Conservation (phyloP, 2,329 filamentous ascomycete species). For the Pseudocercospora cruenta region DNA sequence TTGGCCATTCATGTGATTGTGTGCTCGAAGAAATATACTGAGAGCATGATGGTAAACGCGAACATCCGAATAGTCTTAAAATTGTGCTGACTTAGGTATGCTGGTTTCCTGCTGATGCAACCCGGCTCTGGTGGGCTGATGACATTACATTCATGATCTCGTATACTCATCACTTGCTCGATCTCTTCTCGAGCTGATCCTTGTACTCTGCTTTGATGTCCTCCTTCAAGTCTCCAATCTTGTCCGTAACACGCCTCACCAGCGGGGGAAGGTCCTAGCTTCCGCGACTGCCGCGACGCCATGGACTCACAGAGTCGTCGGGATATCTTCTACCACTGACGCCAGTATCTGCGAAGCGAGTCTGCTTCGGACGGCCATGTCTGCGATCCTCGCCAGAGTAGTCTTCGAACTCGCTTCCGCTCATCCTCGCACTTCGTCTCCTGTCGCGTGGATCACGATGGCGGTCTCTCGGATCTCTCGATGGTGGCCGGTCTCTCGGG, state of each 20-base stretch:
- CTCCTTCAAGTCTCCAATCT: background rate
- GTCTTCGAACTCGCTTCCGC: constrained; percentile 13
- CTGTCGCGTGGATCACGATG: constrained; percentile 12
- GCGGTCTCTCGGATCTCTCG: constrained; percentile 12
- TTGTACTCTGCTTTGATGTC: background rate
- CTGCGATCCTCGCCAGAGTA: constrained; percentile 18
- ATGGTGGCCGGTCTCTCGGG: constrained; percentile 11
- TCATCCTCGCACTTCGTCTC: constrained; percentile 7
- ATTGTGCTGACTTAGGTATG: background rate
- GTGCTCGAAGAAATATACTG: background rate
- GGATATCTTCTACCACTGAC: constrained; percentile 20
- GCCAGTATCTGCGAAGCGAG: constrained; percentile 20
- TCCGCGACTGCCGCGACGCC: constrained; percentile 6
- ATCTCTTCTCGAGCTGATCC: background rate
- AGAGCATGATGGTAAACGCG: background rate
- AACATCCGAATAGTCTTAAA: background rate
- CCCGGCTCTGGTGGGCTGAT: background rate
- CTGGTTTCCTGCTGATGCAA: background rate
- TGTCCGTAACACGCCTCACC: constrained; percentile 3
- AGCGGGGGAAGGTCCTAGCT: background rate
- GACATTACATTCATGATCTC: background rate
- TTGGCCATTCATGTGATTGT: background rate
- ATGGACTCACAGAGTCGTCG: constrained; percentile 15
- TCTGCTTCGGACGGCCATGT: constrained; percentile 18
- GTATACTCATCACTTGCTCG: background rate